Conservation (phyloP, 139 green algal species). For the Picochlorum sp. region DNA sequence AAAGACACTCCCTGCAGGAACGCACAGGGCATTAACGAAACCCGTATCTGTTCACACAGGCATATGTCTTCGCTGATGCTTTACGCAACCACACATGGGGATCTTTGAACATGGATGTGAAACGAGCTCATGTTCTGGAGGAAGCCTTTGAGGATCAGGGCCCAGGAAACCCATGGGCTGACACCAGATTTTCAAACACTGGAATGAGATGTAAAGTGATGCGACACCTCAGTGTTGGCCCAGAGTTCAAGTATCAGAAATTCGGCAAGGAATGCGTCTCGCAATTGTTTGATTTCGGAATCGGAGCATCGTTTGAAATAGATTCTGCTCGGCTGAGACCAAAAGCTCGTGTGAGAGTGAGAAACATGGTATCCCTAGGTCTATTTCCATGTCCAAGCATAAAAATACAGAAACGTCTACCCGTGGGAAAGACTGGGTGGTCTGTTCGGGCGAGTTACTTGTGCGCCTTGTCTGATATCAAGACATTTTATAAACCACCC, state of each 20-base stretch:
- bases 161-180: too few relatives aligned
- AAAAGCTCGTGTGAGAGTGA: constrained; percentile 21
- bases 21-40: too few relatives aligned
- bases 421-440: constrained; percentile 2
- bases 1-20: too few relatives aligned
- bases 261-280: neutral
- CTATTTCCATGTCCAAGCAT: constrained; percentile 22
- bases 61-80: neutral
- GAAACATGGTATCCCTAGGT: constrained; percentile 17
- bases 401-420: constrained; percentile 21
- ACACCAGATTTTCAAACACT: constrained; percentile 9
- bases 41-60: too few relatives aligned
- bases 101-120: too few relatives aligned
- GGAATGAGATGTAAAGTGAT: constrained; percentile 26
- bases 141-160: too few relatives aligned
- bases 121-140: too few relatives aligned
- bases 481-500: constrained; percentile 19
- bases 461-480: constrained; percentile 18
- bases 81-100: neutral
- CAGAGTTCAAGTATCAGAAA: neutral
- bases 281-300: constrained; percentile 14
- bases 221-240: constrained; percentile 28
- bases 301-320: constrained; percentile 23
- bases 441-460: constrained; percentile 19
- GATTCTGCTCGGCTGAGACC: constrained; percentile 25